phyloP scores from a whole-genome alignment of 768 basidiomycete species.

The Lanmaoa rubissima region DNA sequence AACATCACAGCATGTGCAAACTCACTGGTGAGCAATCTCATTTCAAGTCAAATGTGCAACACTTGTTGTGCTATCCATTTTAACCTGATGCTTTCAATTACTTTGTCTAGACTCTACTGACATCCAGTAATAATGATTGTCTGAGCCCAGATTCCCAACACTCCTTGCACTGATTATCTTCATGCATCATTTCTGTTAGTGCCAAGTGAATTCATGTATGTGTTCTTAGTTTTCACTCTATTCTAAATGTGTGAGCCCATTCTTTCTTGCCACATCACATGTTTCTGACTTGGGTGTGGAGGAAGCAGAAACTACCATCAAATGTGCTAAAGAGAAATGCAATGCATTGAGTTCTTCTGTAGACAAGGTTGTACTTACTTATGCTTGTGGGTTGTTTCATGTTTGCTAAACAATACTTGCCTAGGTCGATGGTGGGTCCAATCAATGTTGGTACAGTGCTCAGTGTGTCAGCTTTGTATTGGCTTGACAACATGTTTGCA shows the following conservation, averaged over 20 bases:
- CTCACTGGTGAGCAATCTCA: no score
- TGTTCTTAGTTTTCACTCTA: background rate
- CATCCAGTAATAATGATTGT: no score
- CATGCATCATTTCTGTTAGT: no score
- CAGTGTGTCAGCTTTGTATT: slow-evolving; percentile 34
- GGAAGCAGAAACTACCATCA: slow-evolving; percentile 11
- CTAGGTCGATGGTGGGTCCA: slow-evolving; percentile 43
- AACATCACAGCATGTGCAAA: no score
- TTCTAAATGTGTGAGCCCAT: slow-evolving; percentile 18
- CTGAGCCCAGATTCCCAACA: no score
- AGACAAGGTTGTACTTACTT: slow-evolving; percentile 30
- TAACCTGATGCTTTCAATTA: no score
- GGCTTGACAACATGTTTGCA: slow-evolving; percentile 40
- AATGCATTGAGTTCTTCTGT: slow-evolving; percentile 38
- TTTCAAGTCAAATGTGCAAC: no score
- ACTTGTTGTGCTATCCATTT: no score
- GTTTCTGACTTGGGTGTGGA: slow-evolving; percentile 8
- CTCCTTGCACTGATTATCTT: no score
- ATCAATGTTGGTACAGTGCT: slow-evolving; percentile 43
- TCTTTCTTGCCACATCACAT: background rate
- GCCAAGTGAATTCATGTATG: no score
- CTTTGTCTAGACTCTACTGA: no score
- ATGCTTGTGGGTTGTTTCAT: slow-evolving; percentile 26
- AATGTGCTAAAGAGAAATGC: slow-evolving; percentile 47
- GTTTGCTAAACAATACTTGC: slow-evolving; percentile 5